phyloP scores from a whole-genome alignment of 257 asterid genomes.

The Fraxinus cuspidata region DNA sequence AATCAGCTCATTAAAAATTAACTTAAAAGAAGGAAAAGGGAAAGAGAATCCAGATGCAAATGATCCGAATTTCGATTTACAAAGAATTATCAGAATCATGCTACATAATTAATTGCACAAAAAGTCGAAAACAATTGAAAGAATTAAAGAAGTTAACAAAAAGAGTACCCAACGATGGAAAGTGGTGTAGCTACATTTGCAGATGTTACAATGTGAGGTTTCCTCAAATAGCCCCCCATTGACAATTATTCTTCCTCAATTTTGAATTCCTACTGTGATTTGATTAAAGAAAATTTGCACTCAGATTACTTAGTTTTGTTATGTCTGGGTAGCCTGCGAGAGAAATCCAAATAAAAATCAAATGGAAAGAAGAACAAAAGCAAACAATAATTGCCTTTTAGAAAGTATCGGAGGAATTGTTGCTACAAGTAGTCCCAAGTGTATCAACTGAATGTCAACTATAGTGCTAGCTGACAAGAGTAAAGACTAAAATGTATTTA shows the following conservation, averaged over 20 bases:
- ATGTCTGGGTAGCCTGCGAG: no score
- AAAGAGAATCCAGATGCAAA: background rate
- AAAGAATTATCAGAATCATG: conserved; percentile 9
- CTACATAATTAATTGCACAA: conserved; percentile 6
- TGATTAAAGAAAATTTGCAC: background rate
- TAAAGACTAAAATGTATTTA: no score
- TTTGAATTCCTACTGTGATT: conserved; percentile 11
- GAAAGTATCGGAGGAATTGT: no score
- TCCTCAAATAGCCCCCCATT: conserved; percentile 72
- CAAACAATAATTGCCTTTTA: no score
- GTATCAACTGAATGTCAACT: no score
- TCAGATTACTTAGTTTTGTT: background rate
- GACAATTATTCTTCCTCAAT: conserved; percentile 32
- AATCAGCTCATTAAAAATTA: conserved; percentile 24
- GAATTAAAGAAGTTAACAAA: conserved; percentile 8
- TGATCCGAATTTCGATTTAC: background rate
- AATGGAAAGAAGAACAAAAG: no score
- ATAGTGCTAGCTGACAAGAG: no score
- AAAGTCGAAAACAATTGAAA: background rate
- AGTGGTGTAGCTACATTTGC: conserved; percentile 91
- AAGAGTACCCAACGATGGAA: conserved; percentile 84
- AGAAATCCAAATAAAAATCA: no score
- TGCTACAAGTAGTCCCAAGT: no score
- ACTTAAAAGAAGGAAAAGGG: background rate
- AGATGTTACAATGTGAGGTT: conserved; percentile 84